Evolutionary conservation across 164 flowering plant genomes (phyloP), one percentile per base, ranked within the genome.

Genomic region (Magnolia officinalis): DNA sequence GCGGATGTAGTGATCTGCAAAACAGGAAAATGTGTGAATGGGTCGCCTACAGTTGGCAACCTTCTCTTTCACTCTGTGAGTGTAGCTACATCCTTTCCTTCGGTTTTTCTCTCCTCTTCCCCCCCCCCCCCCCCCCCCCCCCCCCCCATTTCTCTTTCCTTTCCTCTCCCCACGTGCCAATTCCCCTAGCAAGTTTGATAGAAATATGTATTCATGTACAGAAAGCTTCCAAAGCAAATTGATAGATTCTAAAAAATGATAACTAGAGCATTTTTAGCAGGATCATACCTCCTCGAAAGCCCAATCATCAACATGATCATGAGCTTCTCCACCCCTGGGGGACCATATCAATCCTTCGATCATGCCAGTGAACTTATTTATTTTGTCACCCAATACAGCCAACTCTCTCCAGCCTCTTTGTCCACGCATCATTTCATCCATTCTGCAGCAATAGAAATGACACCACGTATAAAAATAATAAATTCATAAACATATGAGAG

Each of bases 391-490:
- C 78, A 94, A 78, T 61, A 91, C 83, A 76, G 99, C 92, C 74
- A 96, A 81, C 79, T 96, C 99, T 79, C 99, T 88, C 99, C 99
- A 94, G n/a, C 99, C 99, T 82, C 98, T 85, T 84, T 94, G 99
- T 19, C 98, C 99, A 72, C 91, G 90, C 99, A 96, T 94, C 99
- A 96, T 96, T 84, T 96, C 98, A 85, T 96, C 98, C 99, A 96
- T 96, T 86, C 99, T 96, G 86, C 85, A 82, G 14, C 31, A 78
- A 68, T 11, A 75, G 2, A 61, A n/a, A 10, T 23, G 31, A 23
- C 74, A 71, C 11, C 69, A 65, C 18, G 29, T 4, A 16, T 2
- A 37, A 37, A 37, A 37, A 37, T 37, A 10, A 19, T 37, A 37
- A 37, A 37, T 37, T 37, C 45, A 37, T 37, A 37, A 37, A 37